phyloP scores from a whole-genome alignment of 2,329 filamentous ascomycete species.

The Aspergillus fischeri region DNA sequence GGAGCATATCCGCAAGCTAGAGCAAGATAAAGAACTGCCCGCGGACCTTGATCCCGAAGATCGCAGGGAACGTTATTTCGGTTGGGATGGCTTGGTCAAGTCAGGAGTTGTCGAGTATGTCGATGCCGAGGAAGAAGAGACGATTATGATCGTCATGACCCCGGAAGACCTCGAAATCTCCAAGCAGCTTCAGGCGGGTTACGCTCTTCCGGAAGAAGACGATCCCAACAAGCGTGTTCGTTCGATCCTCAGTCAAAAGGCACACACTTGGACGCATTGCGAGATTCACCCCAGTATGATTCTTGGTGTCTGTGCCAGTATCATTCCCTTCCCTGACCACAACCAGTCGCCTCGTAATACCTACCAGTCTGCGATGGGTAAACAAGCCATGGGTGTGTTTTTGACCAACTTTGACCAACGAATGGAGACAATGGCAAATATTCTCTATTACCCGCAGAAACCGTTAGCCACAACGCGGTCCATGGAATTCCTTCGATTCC shows the following conservation, averaged over 20 bases:
- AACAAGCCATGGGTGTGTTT: constrained; percentile 99
- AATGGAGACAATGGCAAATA: constrained; percentile 99
- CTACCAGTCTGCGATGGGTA: constrained; percentile 99
- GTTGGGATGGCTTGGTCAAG: constrained; percentile 82
- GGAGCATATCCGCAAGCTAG: constrained; percentile 73
- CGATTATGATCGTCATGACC: constrained; percentile 98
- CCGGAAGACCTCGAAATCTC: constrained; percentile 87
- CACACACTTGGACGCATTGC: constrained; percentile 94
- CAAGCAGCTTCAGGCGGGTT: constrained; percentile 64
- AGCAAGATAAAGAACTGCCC: constrained; percentile 65
- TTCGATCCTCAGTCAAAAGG: constrained; percentile 78
- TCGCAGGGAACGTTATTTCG: constrained; percentile 61
- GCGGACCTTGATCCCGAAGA: constrained; percentile 58
- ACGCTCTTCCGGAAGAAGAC: constrained; percentile 58
- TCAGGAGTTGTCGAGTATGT: constrained; percentile 90
- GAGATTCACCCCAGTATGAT: constrained; percentile 99
- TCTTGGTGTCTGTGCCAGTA: constrained; percentile 94
- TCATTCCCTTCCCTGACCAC: constrained; percentile 99
- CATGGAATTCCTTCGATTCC: constrained; percentile 98
- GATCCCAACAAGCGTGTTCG: constrained; percentile 85
- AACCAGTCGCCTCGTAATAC: constrained; percentile 98
- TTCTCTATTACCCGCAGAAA: constrained; percentile 98
- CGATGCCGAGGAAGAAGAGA: constrained; percentile 97
- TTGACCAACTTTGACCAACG: constrained; percentile 93
- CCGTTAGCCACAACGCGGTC: constrained; percentile 91